Evolutionary conservation across 2,329 filamentous ascomycete genomes (phyloP).

Genomic region (Aspergillus brasiliensis): DNA sequence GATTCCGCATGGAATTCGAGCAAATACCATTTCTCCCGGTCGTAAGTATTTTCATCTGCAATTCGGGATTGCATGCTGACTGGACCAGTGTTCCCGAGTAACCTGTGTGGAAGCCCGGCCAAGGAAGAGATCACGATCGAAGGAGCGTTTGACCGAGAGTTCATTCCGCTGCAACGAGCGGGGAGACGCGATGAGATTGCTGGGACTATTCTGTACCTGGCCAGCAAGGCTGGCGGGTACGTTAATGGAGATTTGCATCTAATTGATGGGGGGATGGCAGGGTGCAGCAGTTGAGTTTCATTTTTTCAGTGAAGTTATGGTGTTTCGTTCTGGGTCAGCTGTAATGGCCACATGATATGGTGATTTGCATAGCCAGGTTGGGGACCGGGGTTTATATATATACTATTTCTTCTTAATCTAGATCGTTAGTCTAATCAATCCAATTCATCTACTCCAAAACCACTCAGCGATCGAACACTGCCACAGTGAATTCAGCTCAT

Average conservation of each 20-base stretch:
- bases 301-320: not conserved
- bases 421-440: not conserved
- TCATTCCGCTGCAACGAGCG: constrained; percentile 33
- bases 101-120: not conserved
- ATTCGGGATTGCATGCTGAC: not conserved
- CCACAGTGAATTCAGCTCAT: too few relatives aligned
- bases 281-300: not conserved
- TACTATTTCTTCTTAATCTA: not conserved
- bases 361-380: not conserved
- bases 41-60: constrained; percentile 12
- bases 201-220: constrained; percentile 54
- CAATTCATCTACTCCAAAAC: too few relatives aligned
- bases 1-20: constrained; percentile 19
- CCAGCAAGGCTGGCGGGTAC: constrained; percentile 55
- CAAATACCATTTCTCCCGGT: constrained; percentile 28
- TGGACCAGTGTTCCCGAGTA: not conserved
- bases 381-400: not conserved
- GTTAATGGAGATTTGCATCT: constrained; percentile 57
- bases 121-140: constrained; percentile 6
- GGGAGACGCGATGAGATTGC: constrained; percentile 51
- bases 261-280: constrained; percentile 44
- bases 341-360: not conserved
- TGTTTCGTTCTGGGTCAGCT: not conserved
- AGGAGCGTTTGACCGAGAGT: constrained; percentile 8
- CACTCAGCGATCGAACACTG: too few relatives aligned